phyloP scores from a whole-genome alignment of 768 basidiomycete species.

The Calocera cornea region DNA sequence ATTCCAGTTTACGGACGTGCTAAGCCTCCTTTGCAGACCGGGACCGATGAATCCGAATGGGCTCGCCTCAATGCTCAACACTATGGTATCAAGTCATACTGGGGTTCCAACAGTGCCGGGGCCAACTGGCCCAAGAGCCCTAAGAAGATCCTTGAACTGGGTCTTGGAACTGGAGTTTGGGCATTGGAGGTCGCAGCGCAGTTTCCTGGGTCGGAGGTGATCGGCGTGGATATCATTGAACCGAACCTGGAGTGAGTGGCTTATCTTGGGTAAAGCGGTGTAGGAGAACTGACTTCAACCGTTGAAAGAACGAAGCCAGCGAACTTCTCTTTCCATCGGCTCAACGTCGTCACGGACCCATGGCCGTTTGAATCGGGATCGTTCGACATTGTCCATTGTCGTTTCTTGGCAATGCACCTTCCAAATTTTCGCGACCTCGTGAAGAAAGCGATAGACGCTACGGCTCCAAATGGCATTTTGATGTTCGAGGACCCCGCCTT shows the following conservation, averaged over 20 bases:
- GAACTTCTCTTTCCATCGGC: neutral
- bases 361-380: neutral
- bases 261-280: neutral
- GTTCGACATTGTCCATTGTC: neutral
- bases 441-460: neutral
- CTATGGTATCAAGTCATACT: neutral
- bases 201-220: neutral
- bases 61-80: neutral
- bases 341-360: neutral
- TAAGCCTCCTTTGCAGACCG: neutral
- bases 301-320: neutral
- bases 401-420: neutral
- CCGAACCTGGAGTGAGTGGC: neutral
- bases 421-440: neutral
- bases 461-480: neutral
- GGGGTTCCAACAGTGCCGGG: neutral
- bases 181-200: neutral
- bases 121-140: neutral
- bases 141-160: neutral
- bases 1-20: neutral
- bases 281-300: neutral
- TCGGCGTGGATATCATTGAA: neutral
- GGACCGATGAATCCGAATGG: neutral
- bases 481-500: neutral
- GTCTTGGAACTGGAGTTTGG: neutral